These are phyloP conservation scores for Plasmodium blacklocki DNA, from an alignment of 169 alveolate species.

Conservation along the genomic window DNA sequence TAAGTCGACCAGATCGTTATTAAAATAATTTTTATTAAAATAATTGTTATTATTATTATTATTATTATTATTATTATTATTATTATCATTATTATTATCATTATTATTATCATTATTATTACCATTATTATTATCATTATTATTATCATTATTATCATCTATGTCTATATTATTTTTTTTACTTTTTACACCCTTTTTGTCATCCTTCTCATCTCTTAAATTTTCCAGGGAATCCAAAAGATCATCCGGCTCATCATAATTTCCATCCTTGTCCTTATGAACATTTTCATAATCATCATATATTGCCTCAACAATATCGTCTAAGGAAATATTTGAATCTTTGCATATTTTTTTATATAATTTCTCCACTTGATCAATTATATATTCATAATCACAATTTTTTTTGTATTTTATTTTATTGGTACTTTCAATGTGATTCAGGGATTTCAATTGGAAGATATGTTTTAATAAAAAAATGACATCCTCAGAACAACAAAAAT, in stretches of 20 bases:
- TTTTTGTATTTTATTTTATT: constrained; percentile 54
- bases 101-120: background rate
- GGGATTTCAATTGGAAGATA: constrained; percentile 77
- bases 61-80: background rate
- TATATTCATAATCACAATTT: constrained; percentile 65
- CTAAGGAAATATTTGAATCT: constrained; percentile 54
- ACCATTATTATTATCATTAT: background rate
- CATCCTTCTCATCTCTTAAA: too few species aligned
- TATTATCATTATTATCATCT: background rate
- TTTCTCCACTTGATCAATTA: constrained; percentile 51
- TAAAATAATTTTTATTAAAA: too few species aligned
- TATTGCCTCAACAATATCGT: constrained; percentile 15
- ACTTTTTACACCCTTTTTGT: background rate
- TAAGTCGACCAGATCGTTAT: too few species aligned
- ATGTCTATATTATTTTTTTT: background rate
- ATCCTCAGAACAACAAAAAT: constrained; percentile 78
- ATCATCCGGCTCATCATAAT: too few species aligned
- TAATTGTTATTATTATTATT: too few species aligned
- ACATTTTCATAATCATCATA: background rate
- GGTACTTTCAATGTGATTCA: constrained; percentile 77
- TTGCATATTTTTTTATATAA: constrained; percentile 52
- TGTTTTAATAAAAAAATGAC: constrained; percentile 74
- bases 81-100: background rate
- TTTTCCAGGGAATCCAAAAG: too few species aligned
- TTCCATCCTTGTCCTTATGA: background rate